phyloP scores from a whole-genome alignment of 192 early-diverging fungal genomes.

The Powellomyces hirtus region DNA sequence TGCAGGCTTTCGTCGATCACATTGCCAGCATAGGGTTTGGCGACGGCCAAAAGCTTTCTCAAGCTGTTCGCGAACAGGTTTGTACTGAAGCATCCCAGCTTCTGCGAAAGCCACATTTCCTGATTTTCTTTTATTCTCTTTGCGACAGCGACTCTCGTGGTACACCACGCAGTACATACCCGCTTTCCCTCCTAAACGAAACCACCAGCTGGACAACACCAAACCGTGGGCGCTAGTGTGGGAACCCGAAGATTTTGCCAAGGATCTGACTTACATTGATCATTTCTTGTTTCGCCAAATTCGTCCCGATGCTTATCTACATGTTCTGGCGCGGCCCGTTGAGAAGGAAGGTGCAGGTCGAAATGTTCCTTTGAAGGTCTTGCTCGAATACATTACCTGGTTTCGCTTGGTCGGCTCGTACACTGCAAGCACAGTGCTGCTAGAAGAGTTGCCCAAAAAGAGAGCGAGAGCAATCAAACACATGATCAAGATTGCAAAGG shows the following conservation, averaged over 20 bases:
- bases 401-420: constrained; percentile 47
- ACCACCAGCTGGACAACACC: constrained; percentile 21
- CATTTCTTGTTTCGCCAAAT: constrained; percentile 52
- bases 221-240: constrained; percentile 44
- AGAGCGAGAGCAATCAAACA: constrained; percentile 42
- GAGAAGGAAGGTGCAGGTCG: constrained; percentile 22
- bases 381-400: constrained; percentile 48
- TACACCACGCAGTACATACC: constrained; percentile 56
- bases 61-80: constrained; percentile 58
- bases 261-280: constrained; percentile 49
- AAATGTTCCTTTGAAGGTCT: constrained; percentile 39
- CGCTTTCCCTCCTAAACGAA: constrained; percentile 36
- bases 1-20: constrained; percentile 47
- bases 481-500: constrained; percentile 50
- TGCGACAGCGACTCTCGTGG: constrained; percentile 46
- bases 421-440: constrained; percentile 38
- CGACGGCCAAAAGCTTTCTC: constrained; percentile 51
- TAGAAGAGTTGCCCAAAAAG: constrained; percentile 49
- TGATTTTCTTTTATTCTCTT: background rate
- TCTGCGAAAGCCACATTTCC: constrained; percentile 4
- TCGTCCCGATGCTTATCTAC: constrained; percentile 49
- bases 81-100: constrained; percentile 13
- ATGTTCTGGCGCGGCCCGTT: constrained; percentile 36
- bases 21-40: constrained; percentile 46
- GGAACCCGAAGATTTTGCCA: constrained; percentile 49